Evolutionary conservation across 2,329 filamentous ascomycete species (phyloP).

Genomic region (Aspergillus sp.): DNA sequence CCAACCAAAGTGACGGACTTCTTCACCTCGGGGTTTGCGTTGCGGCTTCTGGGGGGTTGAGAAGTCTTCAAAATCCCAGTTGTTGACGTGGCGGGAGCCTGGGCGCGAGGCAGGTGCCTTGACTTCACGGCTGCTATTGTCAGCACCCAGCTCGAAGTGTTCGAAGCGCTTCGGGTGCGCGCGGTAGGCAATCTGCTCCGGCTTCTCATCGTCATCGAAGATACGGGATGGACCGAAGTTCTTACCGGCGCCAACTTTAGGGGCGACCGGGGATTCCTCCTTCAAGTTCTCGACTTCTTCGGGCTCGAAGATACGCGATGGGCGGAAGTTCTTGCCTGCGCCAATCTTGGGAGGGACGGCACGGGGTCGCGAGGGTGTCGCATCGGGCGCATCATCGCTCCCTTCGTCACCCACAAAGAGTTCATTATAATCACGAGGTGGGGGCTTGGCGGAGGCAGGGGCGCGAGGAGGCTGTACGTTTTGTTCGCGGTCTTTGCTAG

Average conservation of each 20-base stretch:
- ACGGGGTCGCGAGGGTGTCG: conserved; percentile 24
- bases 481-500: conserved; percentile 48
- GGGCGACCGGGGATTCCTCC: conserved; percentile 56
- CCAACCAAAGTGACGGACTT: conserved; percentile 74
- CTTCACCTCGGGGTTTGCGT: conserved; percentile 63
- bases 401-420: conserved; percentile 59
- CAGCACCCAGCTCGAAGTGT: conserved; percentile 53
- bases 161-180: conserved; percentile 77
- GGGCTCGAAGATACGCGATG: conserved; percentile 38
- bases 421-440: conserved; percentile 66
- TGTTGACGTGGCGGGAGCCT: conserved; percentile 58
- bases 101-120: conserved; percentile 28
- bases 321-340: conserved; percentile 61
- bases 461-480: conserved; percentile 63
- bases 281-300: conserved; percentile 26
- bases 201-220: conserved; percentile 58
- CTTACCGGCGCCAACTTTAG: conserved; percentile 59
- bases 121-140: conserved; percentile 28
- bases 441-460: conserved; percentile 66
- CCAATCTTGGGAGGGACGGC: conserved; percentile 53
- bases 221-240: conserved; percentile 64
- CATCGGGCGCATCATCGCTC: conserved; percentile 21
- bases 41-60: conserved; percentile 75
- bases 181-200: conserved; percentile 48
- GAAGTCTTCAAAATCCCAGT: conserved; percentile 90